phyloP scores from a whole-genome alignment of 2,329 filamentous ascomycete species.

The Phialophora macrospora region DNA sequence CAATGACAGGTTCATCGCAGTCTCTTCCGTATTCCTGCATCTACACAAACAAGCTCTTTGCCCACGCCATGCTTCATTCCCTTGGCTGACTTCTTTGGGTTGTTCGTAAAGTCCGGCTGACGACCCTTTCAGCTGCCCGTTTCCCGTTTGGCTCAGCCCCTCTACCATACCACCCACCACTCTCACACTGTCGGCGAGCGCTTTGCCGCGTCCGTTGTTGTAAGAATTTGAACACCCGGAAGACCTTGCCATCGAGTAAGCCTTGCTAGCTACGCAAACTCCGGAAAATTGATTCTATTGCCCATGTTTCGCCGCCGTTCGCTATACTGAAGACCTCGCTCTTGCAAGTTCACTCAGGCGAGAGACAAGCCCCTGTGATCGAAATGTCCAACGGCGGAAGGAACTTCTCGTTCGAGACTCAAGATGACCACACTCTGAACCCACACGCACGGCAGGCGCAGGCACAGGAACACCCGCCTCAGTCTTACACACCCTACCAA shows the following conservation, averaged over 20 bases:
- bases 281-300: background rate
- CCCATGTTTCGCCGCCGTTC: background rate
- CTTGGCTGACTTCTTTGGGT: background rate
- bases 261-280: background rate
- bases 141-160: background rate
- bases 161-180: background rate
- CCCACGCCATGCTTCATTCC: background rate
- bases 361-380: slow-evolving; percentile 19
- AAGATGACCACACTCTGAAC: slow-evolving; percentile 34
- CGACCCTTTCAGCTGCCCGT: background rate
- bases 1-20: background rate
- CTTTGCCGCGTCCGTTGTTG: no score
- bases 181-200: background rate
- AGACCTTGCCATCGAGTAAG: background rate
- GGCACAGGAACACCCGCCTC: slow-evolving; percentile 20
- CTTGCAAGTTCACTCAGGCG: background rate
- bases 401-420: slow-evolving; percentile 40
- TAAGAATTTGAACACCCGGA: no score
- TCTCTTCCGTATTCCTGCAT: background rate
- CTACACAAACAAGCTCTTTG: background rate
- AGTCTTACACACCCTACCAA: slow-evolving; percentile 29
- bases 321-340: background rate
- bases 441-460: slow-evolving; percentile 9
- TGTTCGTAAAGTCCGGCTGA: background rate
- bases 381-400: slow-evolving; percentile 32